Evolutionary conservation across 768 basidiomycete species (phyloP).

Genomic region (Suillus clintonianus): DNA sequence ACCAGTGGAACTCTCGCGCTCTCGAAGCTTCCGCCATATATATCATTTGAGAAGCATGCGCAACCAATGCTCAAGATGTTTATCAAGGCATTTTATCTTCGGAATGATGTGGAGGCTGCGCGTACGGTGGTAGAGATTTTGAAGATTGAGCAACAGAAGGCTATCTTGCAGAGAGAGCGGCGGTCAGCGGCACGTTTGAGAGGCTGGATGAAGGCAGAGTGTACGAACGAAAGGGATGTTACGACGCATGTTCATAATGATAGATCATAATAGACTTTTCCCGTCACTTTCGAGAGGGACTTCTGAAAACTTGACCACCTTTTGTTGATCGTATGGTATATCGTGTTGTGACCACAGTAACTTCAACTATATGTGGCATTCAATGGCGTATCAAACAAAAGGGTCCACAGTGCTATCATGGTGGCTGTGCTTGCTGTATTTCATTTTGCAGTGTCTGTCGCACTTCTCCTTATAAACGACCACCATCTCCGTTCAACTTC

Average conservation of each 20-base stretch:
- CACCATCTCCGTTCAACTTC: background rate
- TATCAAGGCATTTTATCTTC: constrained; percentile 59
- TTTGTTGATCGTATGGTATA: background rate
- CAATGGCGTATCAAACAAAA: no score
- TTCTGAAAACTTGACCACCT: background rate
- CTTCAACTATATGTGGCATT: no score
- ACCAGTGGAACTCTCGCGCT: constrained; percentile 24
- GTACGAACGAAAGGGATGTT: background rate
- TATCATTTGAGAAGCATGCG: constrained; percentile 62
- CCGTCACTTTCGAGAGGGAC: background rate
- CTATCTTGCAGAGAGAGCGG: background rate
- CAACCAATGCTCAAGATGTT: constrained; percentile 74
- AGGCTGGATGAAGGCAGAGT: background rate
- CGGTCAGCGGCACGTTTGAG: background rate
- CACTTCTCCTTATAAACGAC: background rate
- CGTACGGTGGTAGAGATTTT: constrained; percentile 56
- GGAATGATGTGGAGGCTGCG: constrained; percentile 57
- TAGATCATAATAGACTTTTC: background rate
- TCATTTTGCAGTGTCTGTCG: background rate
- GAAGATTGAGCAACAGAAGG: constrained; percentile 38
- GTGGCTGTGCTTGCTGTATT: constrained; percentile 3
- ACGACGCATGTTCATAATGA: background rate
- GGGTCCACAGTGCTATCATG: no score
- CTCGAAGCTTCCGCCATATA: constrained; percentile 40
- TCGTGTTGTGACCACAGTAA: background rate